phyloP scores from a whole-genome alignment of 805 yeast genomes.

The Candida xyloterini region DNA sequence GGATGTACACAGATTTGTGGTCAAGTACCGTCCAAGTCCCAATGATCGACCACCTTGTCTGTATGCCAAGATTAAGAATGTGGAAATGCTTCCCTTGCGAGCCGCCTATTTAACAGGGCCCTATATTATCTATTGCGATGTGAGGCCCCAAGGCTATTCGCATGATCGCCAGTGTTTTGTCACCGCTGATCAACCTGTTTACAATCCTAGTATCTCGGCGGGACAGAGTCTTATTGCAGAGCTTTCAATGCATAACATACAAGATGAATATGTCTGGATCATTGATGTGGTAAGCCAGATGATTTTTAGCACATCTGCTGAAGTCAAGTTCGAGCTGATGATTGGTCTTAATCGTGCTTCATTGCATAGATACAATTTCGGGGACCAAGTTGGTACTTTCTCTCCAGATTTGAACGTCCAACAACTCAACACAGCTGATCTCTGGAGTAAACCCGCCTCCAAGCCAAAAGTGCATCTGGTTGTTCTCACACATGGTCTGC shows the following conservation, averaged over 20 bases:
- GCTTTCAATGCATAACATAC: constrained; percentile 61
- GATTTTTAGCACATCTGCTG: constrained; percentile 65
- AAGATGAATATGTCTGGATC: constrained; percentile 63
- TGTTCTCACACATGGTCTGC: constrained; percentile 86
- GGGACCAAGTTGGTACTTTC: constrained; percentile 26
- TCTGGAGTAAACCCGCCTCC: constrained; percentile 73
- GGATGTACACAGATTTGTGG: constrained; percentile 52
- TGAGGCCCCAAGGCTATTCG: constrained; percentile 63
- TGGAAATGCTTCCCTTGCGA: constrained; percentile 66
- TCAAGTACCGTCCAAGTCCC: constrained; percentile 45
- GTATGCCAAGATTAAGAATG: constrained; percentile 64
- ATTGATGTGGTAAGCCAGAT: constrained; percentile 81
- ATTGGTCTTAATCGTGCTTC: constrained; percentile 46
- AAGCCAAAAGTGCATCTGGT: constrained; percentile 74
- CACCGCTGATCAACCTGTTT: constrained; percentile 75
- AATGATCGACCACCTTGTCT: constrained; percentile 23
- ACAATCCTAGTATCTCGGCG: constrained; percentile 68
- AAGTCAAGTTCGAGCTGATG: constrained; percentile 61
- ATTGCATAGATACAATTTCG: constrained; percentile 26
- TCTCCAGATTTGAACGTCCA: constrained; percentile 43
- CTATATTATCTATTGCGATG: constrained; percentile 77
- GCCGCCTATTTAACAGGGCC: constrained; percentile 93
- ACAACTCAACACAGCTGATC: constrained; percentile 56
- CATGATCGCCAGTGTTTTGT: constrained; percentile 52
- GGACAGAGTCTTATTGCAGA: constrained; percentile 62